phyloP scores from a whole-genome alignment of 192 early-diverging fungal species.

The Coemansia sp. region DNA sequence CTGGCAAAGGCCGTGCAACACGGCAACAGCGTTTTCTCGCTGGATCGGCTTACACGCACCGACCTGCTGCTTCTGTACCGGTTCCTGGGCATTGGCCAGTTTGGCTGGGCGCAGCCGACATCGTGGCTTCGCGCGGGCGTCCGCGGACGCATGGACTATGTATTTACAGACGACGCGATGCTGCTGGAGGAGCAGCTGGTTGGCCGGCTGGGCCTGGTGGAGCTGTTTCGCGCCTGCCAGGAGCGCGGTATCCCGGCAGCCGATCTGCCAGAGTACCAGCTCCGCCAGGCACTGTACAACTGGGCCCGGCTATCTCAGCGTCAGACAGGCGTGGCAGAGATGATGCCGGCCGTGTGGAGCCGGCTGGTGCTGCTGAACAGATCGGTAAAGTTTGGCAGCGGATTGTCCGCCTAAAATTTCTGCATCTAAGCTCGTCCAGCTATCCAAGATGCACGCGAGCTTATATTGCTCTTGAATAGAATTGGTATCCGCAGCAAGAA shows the following conservation, averaged over 20 bases:
- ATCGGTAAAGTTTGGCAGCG: background rate
- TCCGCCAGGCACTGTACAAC: slow-evolving; percentile 18
- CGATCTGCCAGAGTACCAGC: slow-evolving; percentile 8
- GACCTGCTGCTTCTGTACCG: slow-evolving; percentile 20
- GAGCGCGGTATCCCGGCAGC: slow-evolving; percentile 47
- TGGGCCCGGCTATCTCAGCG: slow-evolving; percentile 17
- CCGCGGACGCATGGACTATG: slow-evolving; percentile 13
- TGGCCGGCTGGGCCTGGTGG: slow-evolving; percentile 16
- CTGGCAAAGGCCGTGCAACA: background rate
- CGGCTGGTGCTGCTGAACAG: slow-evolving; percentile 32
- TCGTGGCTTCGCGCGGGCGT: slow-evolving; percentile 13
- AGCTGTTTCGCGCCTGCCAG: slow-evolving; percentile 41
- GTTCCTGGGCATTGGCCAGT: slow-evolving; percentile 19
- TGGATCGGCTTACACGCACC: slow-evolving; percentile 2
- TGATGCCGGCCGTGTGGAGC: slow-evolving; percentile 43
- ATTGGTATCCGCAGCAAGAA: no score
- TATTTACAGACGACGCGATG: slow-evolving; percentile 25
- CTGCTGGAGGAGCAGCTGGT: slow-evolving; percentile 24
- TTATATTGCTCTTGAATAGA: no score
- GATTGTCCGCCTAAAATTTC: no score
- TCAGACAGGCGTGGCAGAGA: background rate
- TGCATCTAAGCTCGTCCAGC: no score
- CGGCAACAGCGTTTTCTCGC: slow-evolving; percentile 7
- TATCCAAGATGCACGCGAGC: no score
- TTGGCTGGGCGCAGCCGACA: background rate